phyloP scores from a whole-genome alignment of 2,329 filamentous ascomycete species.

The Rhexocercosporidium sp. region DNA sequence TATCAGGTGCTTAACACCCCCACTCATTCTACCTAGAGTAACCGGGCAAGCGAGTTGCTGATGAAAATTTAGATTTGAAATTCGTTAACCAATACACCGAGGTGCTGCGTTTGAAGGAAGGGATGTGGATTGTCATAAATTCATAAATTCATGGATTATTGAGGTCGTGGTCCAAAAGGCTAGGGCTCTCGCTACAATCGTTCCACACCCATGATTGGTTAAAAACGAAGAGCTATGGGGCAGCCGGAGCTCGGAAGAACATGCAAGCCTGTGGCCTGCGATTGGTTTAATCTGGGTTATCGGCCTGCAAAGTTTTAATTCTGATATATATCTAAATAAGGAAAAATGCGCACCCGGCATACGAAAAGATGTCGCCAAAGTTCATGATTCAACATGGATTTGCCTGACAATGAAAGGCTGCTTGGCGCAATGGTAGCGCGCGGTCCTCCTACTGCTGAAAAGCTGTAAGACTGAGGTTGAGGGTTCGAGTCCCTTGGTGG shows the following conservation, averaged over 20 bases:
- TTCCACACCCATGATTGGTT: not conserved
- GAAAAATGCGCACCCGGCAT: not conserved
- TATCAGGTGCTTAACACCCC: too few species aligned
- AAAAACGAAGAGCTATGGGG: not conserved
- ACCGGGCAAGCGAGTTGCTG: too few species aligned
- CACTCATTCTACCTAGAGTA: too few species aligned
- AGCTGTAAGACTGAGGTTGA: conserved; percentile 50
- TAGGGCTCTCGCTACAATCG: too few species aligned
- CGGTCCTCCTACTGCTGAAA: conserved; percentile 50
- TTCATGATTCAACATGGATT: not conserved
- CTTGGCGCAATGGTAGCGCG: conserved; percentile 55
- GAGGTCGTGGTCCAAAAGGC: too few species aligned
- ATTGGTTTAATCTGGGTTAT: not conserved
- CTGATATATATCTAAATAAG: not conserved
- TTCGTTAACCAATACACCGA: too few species aligned
- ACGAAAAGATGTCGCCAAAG: not conserved
- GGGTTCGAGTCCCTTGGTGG: conserved; percentile 40
- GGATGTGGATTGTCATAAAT: too few species aligned
- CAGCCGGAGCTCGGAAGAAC: not conserved
- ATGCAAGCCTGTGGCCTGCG: not conserved
- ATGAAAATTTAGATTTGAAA: too few species aligned
- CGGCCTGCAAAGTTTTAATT: too few species aligned
- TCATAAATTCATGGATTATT: too few species aligned
- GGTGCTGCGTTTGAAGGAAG: too few species aligned
- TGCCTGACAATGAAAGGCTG: conserved; percentile 21